Conservation (phyloP, 352 stramenopile genomes). For the Salisapilia sapeloensis region DNA sequence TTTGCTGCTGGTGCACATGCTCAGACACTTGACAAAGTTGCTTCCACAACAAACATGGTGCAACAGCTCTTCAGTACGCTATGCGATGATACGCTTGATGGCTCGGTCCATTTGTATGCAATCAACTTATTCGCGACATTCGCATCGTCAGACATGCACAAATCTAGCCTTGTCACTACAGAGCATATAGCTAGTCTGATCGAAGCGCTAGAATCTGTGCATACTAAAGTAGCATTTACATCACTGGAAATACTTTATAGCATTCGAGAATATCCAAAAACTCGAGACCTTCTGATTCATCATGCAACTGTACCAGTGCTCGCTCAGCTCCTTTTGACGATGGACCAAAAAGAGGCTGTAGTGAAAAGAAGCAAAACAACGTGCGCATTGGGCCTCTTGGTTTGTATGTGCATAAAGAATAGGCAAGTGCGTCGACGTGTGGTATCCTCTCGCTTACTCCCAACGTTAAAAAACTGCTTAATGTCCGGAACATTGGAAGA, state of each 20-base stretch:
- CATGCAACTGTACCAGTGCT: slow-evolving; percentile 59
- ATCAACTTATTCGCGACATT: slow-evolving; percentile 40
- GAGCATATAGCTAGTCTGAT: slow-evolving; percentile 44
- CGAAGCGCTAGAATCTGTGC: slow-evolving; percentile 56
- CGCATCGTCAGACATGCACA: slow-evolving; percentile 26
- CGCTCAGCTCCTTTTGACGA: slow-evolving; percentile 46
- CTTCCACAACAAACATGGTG: slow-evolving; percentile 2
- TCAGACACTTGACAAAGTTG: neutral
- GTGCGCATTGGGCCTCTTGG: slow-evolving; percentile 23
- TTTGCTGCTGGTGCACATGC: too few relatives aligned
- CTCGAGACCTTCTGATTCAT: slow-evolving; percentile 44
- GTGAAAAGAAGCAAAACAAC: slow-evolving; percentile 5
- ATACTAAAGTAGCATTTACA: slow-evolving; percentile 38
- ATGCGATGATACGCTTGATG: neutral
- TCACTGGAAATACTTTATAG: slow-evolving; percentile 36
- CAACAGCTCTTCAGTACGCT: neutral
- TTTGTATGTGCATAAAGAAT: slow-evolving; percentile 29
- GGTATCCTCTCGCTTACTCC: slow-evolving; percentile 44
- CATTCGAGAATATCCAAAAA: slow-evolving; percentile 39
- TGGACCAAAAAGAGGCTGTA: slow-evolving; percentile 3
- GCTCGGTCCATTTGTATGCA: slow-evolving; percentile 27
- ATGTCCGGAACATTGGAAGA: slow-evolving; percentile 6
- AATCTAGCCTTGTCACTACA: slow-evolving; percentile 24
- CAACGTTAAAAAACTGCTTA: slow-evolving; percentile 25
- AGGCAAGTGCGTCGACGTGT: slow-evolving; percentile 24